Evolutionary conservation across 352 stramenopile species (phyloP).

Genomic region (Phytophthora boehmeriae): DNA sequence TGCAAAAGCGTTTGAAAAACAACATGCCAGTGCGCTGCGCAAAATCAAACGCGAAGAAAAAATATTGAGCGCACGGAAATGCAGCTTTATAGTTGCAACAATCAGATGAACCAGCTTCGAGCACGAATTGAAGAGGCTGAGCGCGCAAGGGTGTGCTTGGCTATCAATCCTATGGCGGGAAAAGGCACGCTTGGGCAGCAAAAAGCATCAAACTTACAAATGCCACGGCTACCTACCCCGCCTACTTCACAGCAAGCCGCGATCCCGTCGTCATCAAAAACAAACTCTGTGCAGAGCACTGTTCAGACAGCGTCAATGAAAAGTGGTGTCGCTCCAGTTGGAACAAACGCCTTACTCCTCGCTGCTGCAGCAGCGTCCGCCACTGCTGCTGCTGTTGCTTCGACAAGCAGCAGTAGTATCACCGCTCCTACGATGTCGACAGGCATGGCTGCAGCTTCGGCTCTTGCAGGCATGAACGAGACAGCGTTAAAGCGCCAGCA

Average conservation of each 20-base stretch:
- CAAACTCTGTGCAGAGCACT: constrained; percentile 2
- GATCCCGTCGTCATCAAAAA: constrained; percentile 9
- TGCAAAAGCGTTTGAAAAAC: constrained; percentile 84
- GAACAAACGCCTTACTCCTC: constrained; percentile 27
- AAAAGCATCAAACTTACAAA: constrained; percentile 10
- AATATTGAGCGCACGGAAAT: constrained; percentile 82
- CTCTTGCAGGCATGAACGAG: constrained; percentile 40
- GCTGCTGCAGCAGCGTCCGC: constrained; percentile 20
- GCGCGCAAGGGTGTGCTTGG: constrained; percentile 59
- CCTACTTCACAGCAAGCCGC: constrained; percentile 6
- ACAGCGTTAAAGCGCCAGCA: constrained; percentile 47
- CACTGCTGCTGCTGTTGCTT: constrained; percentile 13
- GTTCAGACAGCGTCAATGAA: constrained; percentile 5
- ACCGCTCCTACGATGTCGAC: constrained; percentile 4
- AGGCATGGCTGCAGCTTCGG: constrained; percentile 16
- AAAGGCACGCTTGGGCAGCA: constrained; percentile 20
- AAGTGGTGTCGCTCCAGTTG: constrained; percentile 5
- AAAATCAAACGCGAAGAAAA: constrained; percentile 87
- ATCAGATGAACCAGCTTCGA: constrained; percentile 81
- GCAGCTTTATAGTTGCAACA: constrained; percentile 77
- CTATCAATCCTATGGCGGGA: constrained; percentile 30
- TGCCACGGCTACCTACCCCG: constrained; percentile 9
- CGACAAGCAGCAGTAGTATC: constrained; percentile 10
- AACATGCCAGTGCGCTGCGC: constrained; percentile 68
- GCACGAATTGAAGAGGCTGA: constrained; percentile 79